Base-by-base conservation (phyloP, 2,329 filamentous ascomycete species). In the Didymella exigua region DNA sequence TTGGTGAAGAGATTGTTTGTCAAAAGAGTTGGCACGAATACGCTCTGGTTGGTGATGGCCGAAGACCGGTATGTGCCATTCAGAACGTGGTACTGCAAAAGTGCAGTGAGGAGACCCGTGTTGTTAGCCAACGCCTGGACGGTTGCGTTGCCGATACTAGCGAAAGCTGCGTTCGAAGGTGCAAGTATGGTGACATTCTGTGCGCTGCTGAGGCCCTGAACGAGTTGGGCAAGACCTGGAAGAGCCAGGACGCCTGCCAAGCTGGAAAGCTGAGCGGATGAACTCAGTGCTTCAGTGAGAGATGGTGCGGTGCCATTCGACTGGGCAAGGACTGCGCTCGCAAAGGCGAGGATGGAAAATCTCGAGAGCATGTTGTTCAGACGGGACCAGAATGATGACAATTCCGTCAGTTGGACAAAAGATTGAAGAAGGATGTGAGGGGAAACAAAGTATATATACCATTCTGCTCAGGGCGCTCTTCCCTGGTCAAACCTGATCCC, bases 1-100 rank as follows among this genome's bases (percentile, higher is more conserved):
- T 86, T 86, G 60, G 81, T 76, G 67, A 81, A 88, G 0, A 76
- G 73, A 19, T 75, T 45, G 59, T 84, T 79, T 16, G 74, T 81
- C 49, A 88, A 73, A 7, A 81, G 67, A 2, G 80, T 82, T 13
- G 77, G 77, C 1, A 79, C 64, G 62, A 84, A 84, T 9, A 67
- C 63, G 31, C 78, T 76, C 37, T 67, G 74, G 26, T 74, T 72
- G 5, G 69, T 75, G 50, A 79, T 72, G 4, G 73, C 66, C 5
- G 61, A 62, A 0, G 77, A 67, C 4, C 53, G 62, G 59, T 81
- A 78, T 1, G 77, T 79, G 31, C 84, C 84, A 52, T 82, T 80
- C 7, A 87, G 69, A 18, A 86, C 78, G 66, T 88, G 85, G 69
- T 88, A 88, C 50, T 71, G 75, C 19, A 88, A 70, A 24, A 86